Evolutionary conservation across 768 basidiomycete genomes (phyloP), one percentile per base, ranked within the genome.

Genomic region (Tulasnella calospora): DNA sequence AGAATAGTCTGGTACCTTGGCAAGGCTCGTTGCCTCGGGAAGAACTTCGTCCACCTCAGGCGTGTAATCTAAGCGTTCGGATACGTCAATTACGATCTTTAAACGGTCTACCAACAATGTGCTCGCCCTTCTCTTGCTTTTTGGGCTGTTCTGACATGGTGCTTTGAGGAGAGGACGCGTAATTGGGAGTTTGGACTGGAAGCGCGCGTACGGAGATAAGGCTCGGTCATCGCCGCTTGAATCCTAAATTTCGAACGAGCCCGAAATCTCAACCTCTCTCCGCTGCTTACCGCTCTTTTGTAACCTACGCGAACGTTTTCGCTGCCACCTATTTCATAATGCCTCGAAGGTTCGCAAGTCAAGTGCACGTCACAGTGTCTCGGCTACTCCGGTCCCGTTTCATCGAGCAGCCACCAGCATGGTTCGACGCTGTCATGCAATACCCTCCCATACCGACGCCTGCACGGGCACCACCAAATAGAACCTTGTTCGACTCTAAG

Each of bases 361-460:
- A 97, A 83, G 95, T 97, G 33, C 96, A 96, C 85, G 90, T 93
- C 84, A 91, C 94, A 78, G 92, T 92, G 70, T 91, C 93, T 40
- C 91, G 95, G 79, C 87, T 97, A 69, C 88, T 95, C 84, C 89
- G 90, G 51, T 90, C 88, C 69, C 86, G 89, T 71, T 88, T 89
- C 81, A 84, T 94, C 57, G 87, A 87, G 81, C 83, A 87, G 21
- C 89, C 91, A 82, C 95, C 96, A 77, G 87, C 87, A 71, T 97
- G 95, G 95, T 94, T 89, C 82, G 87, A 91, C 80, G 91, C 95
- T 41, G 94, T 96, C 46, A 88, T 95, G 19, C 89, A 93, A 79
- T 88, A 95, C 83, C 95, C 96, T n/a, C 96, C 95, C 19, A 88
- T 95, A 71, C 90, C 92, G 46, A 89, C 96, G 33, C 96, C 95